Conservation (phyloP, 768 basidiomycete genomes). For the Flagelloscypha sp. region DNA sequence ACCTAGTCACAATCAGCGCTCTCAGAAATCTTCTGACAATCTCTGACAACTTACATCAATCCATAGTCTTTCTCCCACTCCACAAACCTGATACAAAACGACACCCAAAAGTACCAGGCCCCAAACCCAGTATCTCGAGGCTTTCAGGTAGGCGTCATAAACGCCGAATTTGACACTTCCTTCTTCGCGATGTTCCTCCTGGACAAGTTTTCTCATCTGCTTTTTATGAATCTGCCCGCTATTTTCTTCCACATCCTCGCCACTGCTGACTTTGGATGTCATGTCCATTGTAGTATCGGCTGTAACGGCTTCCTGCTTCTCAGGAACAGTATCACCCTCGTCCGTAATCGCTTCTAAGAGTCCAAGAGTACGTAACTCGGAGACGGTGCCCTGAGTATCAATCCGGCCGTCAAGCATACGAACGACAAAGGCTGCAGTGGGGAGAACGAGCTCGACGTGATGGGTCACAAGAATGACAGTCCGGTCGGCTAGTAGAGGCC, state of each 20-base stretch:
- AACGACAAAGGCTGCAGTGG: conserved; percentile 44
- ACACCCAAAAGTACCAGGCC: conserved; percentile 40
- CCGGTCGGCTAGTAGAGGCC: conserved; percentile 43
- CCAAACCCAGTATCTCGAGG: conserved; percentile 56
- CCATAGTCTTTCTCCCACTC: conserved; percentile 62
- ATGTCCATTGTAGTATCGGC: neutral
- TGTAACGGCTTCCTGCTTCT: conserved; percentile 15
- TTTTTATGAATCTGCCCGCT: no score
- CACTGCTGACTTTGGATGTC: neutral
- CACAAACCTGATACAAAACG: conserved; percentile 41
- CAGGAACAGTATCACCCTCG: conserved; percentile 19
- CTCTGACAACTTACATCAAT: conserved; percentile 50
- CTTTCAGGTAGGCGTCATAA: conserved; percentile 23
- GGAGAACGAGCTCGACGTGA: conserved; percentile 56
- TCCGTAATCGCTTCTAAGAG: conserved; percentile 39
- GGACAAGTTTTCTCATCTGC: conserved; percentile 31
- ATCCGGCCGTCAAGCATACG: conserved; percentile 56
- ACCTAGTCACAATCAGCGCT: no score
- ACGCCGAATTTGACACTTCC: conserved; percentile 38
- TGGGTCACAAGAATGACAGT: conserved; percentile 58
- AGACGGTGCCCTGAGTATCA: conserved; percentile 44
- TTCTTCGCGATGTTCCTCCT: conserved; percentile 38
- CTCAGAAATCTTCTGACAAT: no score
- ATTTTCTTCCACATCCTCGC: no score
- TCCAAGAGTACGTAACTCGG: conserved; percentile 39